These are phyloP conservation scores for Phanerochaete sordida DNA, from an alignment of 768 basidiomycete genomes.

Conservation along the genomic window DNA sequence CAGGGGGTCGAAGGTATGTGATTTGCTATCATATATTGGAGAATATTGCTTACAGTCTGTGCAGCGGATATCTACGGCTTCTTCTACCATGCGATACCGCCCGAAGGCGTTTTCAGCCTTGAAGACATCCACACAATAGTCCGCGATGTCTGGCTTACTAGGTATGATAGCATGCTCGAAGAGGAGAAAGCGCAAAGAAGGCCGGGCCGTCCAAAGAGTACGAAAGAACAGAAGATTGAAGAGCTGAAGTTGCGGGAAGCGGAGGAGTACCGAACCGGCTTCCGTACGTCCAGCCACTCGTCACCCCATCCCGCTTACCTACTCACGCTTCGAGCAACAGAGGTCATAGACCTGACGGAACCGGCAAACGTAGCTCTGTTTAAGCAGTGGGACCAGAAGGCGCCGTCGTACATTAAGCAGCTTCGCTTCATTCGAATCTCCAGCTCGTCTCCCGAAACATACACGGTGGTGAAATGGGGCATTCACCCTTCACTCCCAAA, in stretches of 20 bases:
- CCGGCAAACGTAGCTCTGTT: constrained; percentile 66
- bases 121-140: constrained; percentile 65
- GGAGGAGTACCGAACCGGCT: constrained; percentile 75
- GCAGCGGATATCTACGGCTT: constrained; percentile 71
- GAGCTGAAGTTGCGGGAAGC: constrained; percentile 64
- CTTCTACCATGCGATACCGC: constrained; percentile 70
- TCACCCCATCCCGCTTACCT: constrained; percentile 2
- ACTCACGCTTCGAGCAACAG: constrained; percentile 33
- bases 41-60: background rate
- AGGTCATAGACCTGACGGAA: constrained; percentile 79
- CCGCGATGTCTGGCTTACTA: constrained; percentile 66
- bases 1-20: constrained; percentile 48
- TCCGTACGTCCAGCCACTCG: constrained; percentile 50
- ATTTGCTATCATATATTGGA: background rate
- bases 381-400: constrained; percentile 75
- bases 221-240: constrained; percentile 63
- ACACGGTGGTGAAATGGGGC: constrained; percentile 57
- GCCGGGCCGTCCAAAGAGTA: constrained; percentile 74
- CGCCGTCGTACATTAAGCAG: constrained; percentile 64
- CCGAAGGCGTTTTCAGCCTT: constrained; percentile 52
- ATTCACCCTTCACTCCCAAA: constrained; percentile 41
- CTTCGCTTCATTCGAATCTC: constrained; percentile 77
- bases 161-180: constrained; percentile 64
- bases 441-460: constrained; percentile 44
- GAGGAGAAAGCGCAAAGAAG: constrained; percentile 57